Evolutionary conservation across 225 moss, liverwort and hornwort genomes (phyloP).

Genomic region (Bryoerythrophyllum caledonicum): DNA sequence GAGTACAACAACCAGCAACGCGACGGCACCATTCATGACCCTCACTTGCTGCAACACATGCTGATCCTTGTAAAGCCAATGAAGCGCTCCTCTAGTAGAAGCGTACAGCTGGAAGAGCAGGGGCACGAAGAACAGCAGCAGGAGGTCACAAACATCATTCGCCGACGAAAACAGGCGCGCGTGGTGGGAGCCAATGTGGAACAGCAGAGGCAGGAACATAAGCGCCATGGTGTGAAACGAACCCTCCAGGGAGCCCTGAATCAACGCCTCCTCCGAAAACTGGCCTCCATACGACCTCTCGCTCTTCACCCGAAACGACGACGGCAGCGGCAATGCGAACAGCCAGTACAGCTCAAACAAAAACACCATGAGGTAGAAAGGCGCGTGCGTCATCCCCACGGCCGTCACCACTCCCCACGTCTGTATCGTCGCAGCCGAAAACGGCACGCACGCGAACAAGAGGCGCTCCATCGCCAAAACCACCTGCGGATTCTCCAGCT

Average conservation of each 20-base stretch:
- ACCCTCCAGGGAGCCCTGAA: conserved; percentile 79
- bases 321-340: conserved; percentile 84
- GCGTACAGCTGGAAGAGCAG: conserved; percentile 92
- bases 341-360: conserved; percentile 94
- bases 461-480: conserved; percentile 88
- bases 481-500: conserved; percentile 94
- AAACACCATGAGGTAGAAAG: conserved; percentile 85
- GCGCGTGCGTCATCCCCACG: conserved; percentile 87
- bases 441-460: conserved; percentile 84
- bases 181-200: conserved; percentile 88
- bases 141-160: conserved; percentile 77
- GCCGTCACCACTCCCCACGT: conserved; percentile 90
- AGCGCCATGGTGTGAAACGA: conserved; percentile 77
- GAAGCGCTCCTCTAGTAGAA: conserved; percentile 71
- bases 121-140: conserved; percentile 95
- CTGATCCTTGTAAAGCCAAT: conserved; percentile 85
- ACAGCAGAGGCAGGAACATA: conserved; percentile 82
- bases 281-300: conserved; percentile 92
- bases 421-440: conserved; percentile 76
- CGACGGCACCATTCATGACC: conserved; percentile 76
- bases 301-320: conserved; percentile 80
- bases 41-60: conserved; percentile 73
- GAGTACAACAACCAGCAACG: conserved; percentile 69
- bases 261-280: conserved; percentile 79
- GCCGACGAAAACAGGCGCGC: conserved; percentile 70